phyloP scores from a whole-genome alignment of 768 basidiomycete genomes.

The Hypholoma sublateritium region DNA sequence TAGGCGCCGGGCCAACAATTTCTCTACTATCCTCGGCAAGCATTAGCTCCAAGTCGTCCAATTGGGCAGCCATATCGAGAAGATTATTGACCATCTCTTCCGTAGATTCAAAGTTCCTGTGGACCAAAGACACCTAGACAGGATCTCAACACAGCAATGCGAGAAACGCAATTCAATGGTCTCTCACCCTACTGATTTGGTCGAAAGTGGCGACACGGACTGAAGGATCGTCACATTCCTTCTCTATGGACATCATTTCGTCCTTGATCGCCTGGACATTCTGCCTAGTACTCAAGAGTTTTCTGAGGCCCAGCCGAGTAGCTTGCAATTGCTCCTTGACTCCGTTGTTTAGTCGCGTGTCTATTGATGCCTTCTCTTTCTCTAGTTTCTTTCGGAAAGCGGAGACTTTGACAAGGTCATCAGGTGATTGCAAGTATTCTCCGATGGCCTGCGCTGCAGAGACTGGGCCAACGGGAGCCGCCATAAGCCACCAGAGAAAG shows the following conservation, averaged over 20 bases:
- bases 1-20: conserved; percentile 83
- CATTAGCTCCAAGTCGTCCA: conserved; percentile 77
- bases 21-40: conserved; percentile 73
- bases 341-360: conserved; percentile 84
- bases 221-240: conserved; percentile 71
- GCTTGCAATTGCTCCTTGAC: conserved; percentile 93
- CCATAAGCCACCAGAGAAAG: conserved; percentile 31
- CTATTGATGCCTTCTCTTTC: conserved; percentile 95
- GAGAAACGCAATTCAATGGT: not conserved
- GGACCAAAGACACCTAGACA: conserved; percentile 89
- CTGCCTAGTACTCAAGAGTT: conserved; percentile 71
- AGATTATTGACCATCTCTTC: conserved; percentile 95
- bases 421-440: conserved; percentile 90
- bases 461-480: conserved; percentile 46
- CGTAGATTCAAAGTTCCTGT: conserved; percentile 92
- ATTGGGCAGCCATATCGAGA: conserved; percentile 85
- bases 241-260: conserved; percentile 81
- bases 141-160: not conserved
- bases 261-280: conserved; percentile 84
- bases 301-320: conserved; percentile 84
- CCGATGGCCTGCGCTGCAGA: conserved; percentile 85
- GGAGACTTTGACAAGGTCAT: conserved; percentile 87
- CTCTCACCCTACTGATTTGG: conserved; percentile 87
- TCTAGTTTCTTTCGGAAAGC: conserved; percentile 92
- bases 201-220: conserved; percentile 85